Base-by-base conservation (phyloP, 352 stramenopile genomes). In the Pythium periplocum region DNA sequence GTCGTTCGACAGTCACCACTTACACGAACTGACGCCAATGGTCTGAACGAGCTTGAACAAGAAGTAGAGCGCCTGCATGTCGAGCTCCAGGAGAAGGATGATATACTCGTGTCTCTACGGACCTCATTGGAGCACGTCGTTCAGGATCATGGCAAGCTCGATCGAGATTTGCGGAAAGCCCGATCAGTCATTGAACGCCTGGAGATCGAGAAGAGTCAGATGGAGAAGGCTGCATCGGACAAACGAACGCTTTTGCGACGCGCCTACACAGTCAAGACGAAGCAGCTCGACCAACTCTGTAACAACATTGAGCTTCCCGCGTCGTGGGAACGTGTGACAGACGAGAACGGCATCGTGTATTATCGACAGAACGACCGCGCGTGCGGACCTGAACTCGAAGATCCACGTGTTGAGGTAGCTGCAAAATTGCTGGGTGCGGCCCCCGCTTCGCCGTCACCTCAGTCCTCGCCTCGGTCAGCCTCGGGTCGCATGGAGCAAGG, bases 231-330 rank as follows among this genome's bases (percentile, higher is more conserved):
- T n/a, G 51, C 74, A 6, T 52, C 53, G 0, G 68, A 75, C 48
- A 84, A 64, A 55, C 61, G 68, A 12, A 64, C 59, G 36, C 47
- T 73, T 33, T 62, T 86, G 10, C 66, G 74, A 48, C 69, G 63
- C 4, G 71, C 73, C 9, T 64, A 80, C 11, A 49, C 67, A 1
- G 69, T 86, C n/a, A 88, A 86, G 48, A 44, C 76, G 1, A 74
- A 69, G 11, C 71, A 88, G 26, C 55, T 88, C 5, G 75, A 88
- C 33, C 56, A 65, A 6, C 56, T 88, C 1, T 88, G 78, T 48
- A 65, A 51, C n/a, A 52, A 64, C 37, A 47, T 88, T n/a, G 61
- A 73, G 36, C 42, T 88, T 0, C 67, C 75, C 1, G 12, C 45
- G 26, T 57, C 56, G 3, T 81, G 75, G 55, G 66, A 87, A 36